A percentile compares a stretch with the other conserved stretches of the same genome.
These are phyloP conservation scores for Ophiostoma montium DNA, from an alignment of 2,329 filamentous ascomycete species.

Conservation along the genomic window DNA sequence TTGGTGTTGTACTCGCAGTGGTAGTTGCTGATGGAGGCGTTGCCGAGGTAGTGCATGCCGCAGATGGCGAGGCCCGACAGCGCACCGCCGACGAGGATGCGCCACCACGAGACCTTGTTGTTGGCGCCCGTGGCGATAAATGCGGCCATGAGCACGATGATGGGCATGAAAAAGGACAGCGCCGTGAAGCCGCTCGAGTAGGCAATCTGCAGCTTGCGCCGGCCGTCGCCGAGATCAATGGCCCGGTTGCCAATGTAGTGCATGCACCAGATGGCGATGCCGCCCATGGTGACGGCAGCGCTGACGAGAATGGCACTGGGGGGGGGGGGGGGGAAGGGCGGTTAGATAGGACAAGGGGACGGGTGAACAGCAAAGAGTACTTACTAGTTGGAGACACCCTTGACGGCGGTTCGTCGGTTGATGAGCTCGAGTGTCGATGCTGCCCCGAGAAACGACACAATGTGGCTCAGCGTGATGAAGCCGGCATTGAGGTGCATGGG, in stretches of 20 bases:
- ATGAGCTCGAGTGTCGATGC: slow-evolving; percentile 70
- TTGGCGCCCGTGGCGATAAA: slow-evolving; percentile 57
- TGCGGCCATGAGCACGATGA: slow-evolving; percentile 57
- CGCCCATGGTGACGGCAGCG: slow-evolving; percentile 58
- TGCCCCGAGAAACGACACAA: slow-evolving; percentile 65
- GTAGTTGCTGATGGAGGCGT: slow-evolving; percentile 70
- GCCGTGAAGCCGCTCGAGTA: slow-evolving; percentile 61
- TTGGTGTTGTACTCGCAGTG: slow-evolving; percentile 42
- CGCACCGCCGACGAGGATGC: slow-evolving; percentile 48
- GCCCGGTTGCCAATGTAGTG: slow-evolving; percentile 76
- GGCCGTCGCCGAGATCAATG: slow-evolving; percentile 53
- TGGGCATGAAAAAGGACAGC: slow-evolving; percentile 67
- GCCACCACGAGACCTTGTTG: slow-evolving; percentile 41
- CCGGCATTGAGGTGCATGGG: slow-evolving; percentile 38
- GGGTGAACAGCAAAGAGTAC: no score
- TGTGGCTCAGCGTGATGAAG: slow-evolving; percentile 58
- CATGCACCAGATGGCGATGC: slow-evolving; percentile 62
- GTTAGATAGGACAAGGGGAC: no score
- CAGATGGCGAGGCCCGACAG: slow-evolving; percentile 64
- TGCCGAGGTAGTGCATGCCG: slow-evolving; percentile 82
- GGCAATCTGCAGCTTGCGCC: slow-evolving; percentile 50
- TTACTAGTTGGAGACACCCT: slow-evolving; percentile 55
- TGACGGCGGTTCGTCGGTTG: slow-evolving; percentile 56
- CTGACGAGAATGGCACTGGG: slow-evolving; percentile 35
- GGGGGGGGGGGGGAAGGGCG: background rate